Base-by-base conservation (phyloP, 345 rosid genomes). In the Hibiscus mutabilis region DNA sequence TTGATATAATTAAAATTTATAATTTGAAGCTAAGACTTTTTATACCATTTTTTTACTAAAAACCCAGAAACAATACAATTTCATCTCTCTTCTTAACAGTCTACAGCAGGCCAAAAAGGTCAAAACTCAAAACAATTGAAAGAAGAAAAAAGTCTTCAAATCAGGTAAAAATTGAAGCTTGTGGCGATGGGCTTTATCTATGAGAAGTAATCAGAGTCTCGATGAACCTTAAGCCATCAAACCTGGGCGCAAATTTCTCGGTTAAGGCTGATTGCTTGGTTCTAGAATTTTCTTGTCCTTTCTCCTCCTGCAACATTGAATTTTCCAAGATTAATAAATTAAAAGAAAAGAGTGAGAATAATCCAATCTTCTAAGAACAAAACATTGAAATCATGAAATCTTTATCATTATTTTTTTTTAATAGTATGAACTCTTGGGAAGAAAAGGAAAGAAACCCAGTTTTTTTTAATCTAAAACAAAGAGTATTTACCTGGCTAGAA, bases 201-300 rank as follows among this genome's bases (percentile, higher is more conserved):
- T 93, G 98, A 79, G 91, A 91, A 37, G 98, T 93, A 63, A 93
- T 78, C 81, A 93, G 85, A n/a, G 97, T 91, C 79, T 91, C 97
- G 9, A 93, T 91, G 79, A 91, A 93, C 75, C 90, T 80, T 74
- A 93, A 80, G 4, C 97, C 98, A 51, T 93, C 94, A 70, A 89
- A 91, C 73, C 88, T 88, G 6, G 96, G 91, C 35, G 91, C 86
- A 65, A 91, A 93, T 81, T 89, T 91, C 0, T 87, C 86, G 0
- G 83, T 74, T 6, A 85, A 76, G 22, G 75, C 51, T 4, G 81
- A 76, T 72, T 78, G 70, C 71, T 75, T 62, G 52, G 16, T 63
- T 11, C 35, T 5, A 12, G 79, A 66, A n/a, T 68, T 77, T 69
- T 79, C 84, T 22, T 76, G 62, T 67, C 79, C 77, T 66, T 64